phyloP scores from a whole-genome alignment of 2,329 filamentous ascomycete genomes.

The Paecilomyces formosus region DNA sequence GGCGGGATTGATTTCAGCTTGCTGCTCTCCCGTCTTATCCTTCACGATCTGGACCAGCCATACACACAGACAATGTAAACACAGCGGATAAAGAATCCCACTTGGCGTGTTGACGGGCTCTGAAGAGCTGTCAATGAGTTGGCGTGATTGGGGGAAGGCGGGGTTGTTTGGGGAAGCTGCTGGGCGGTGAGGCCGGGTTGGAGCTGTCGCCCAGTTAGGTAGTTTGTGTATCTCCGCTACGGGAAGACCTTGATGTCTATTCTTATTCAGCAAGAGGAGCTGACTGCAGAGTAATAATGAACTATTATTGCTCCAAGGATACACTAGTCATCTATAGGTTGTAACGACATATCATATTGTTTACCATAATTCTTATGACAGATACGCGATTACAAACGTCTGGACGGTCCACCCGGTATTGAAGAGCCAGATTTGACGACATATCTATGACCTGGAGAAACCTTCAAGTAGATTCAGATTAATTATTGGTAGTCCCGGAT shows the following conservation, averaged over 20 bases:
- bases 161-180: background rate
- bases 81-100: background rate
- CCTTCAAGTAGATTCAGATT: background rate
- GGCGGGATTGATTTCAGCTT: background rate
- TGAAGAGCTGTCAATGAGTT: background rate
- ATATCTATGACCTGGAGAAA: background rate
- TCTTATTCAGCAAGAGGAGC: no score
- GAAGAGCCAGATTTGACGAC: background rate
- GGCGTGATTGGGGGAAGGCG: background rate
- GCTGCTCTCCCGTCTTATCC: background rate
- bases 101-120: background rate
- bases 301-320: no score
- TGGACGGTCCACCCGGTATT: no score
- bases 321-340: no score
- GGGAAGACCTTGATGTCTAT: background rate
- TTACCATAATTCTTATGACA: background rate
- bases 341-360: no score
- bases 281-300: no score
- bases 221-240: background rate
- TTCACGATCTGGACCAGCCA: background rate
- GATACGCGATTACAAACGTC: no score
- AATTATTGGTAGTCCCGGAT: background rate
- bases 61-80: background rate
- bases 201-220: background rate
- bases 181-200: background rate